These are phyloP conservation scores for Xerocomellus chrysenteron DNA, from an alignment of 768 basidiomycete species.

Conservation along the genomic window DNA sequence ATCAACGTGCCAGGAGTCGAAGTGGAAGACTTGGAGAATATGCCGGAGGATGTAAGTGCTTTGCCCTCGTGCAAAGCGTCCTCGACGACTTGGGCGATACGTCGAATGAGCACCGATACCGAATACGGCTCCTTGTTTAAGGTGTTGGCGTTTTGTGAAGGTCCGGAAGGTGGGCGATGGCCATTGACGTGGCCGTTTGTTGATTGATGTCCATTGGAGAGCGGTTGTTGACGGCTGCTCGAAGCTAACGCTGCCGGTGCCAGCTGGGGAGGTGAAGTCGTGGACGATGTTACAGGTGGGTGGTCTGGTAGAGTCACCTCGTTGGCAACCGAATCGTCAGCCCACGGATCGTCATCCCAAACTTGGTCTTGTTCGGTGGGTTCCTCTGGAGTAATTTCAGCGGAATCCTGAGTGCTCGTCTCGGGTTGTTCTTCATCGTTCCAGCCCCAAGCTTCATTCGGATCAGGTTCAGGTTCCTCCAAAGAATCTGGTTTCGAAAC, in stretches of 20 bases:
- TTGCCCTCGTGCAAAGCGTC: constrained; percentile 66
- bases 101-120: constrained; percentile 57
- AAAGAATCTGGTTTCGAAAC: constrained; percentile 18
- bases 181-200: constrained; percentile 21
- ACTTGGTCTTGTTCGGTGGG: constrained; percentile 43
- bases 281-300: constrained; percentile 25
- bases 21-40: constrained; percentile 42
- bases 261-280: constrained; percentile 31
- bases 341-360: constrained; percentile 77
- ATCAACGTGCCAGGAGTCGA: constrained; percentile 53
- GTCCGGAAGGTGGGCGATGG: constrained; percentile 17
- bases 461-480: constrained; percentile 36
- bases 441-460: constrained; percentile 76
- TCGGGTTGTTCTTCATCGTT: constrained; percentile 46
- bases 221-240: constrained; percentile 54
- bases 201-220: constrained; percentile 15
- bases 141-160: constrained; percentile 14
- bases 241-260: constrained; percentile 45
- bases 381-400: constrained; percentile 19
- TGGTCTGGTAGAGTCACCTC: constrained; percentile 28
- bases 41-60: constrained; percentile 55
- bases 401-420: constrained; percentile 19
- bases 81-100: constrained; percentile 55
- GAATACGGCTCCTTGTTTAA: constrained; percentile 49
- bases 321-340: constrained; percentile 39